Evolutionary conservation across 768 basidiomycete genomes (phyloP), one percentile per base, ranked within the genome.

Genomic region (Podaxis mareebaensis): DNA sequence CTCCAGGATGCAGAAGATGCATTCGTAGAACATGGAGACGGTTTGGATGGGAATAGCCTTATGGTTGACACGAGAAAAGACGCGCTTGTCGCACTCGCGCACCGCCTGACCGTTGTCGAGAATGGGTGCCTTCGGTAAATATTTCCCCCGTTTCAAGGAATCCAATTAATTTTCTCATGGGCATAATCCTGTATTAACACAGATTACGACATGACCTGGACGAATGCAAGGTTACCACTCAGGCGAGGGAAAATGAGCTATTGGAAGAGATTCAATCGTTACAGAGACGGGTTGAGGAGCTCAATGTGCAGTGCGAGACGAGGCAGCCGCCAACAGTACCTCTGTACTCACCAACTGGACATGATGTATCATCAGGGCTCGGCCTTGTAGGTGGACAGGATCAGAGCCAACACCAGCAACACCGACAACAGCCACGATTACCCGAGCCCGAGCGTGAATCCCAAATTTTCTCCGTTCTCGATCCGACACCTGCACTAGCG

Each of bases 61-160:
- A 48, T 17, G 44, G 60, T 13, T 11, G 24, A 26, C n/a, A 17
- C 51, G 22, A 30, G 17, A 44, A 36, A 12, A 17, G 51, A 28
- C 11, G 53, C 13, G 7, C 26, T 61, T 24, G 70, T 72, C 48
- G 60, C 11, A 55, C 67, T 60, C 30, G 40, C 30, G 30, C 44
- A 62, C 30, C 61, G 13, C 66, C 68, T 74, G 52, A 60, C 40
- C 7, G 54, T 64, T 4, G 66, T 76, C 3, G 75, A 79, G 65
- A 68, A 67, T 2, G 78, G 78, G 66, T 79, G 79, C 36, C 60
- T 58, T 13, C 66, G 70, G 79, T 80, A 64, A 66, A 73, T 42
- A 33, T 33, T 33, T 33, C 10, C 8, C 30, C 42, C 26, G 46
- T 24, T 22, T 46, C 44, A 12, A n/a, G 11, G 13, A 48, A 33